Base-by-base conservation (phyloP, 306 rosid species). In the Abrus precatorius region DNA sequence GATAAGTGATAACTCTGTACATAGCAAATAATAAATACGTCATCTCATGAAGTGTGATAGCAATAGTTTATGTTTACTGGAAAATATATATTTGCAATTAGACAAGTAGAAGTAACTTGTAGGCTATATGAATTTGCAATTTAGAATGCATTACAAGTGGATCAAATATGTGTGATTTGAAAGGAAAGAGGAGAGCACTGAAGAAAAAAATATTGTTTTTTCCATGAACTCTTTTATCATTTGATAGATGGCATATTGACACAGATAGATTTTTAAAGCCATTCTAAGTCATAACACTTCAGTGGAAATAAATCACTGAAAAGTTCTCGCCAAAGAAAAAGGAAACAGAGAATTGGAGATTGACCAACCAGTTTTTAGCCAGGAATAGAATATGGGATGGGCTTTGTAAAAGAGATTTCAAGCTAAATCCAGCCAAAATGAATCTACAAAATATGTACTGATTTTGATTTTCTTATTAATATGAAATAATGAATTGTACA, bases 31-130 rank as follows among this genome's bases (percentile, higher is more conserved):
- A 44, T 27, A 55, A 67, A 67, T 55, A 3, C 40, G 38, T 44
- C 14, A 61, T 75, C 49, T 80, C n/a, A 32, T 66, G 38, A 66
- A 59, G 28, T 74, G 38, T 43, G 68, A 74, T 36, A 55, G 33
- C 33, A 69, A 33, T 75, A 83, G 69, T 40, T 72, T 82, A 68
- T 69, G 68, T 38, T 33, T 64, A 59, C 56, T 78, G 34, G 82
- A 81, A 68, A 41, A 38, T 63, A 52, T 84, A 32, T 49, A 9
- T 74, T 72, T 29, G 66, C 71, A 73, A 13, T 74, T 56, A 50
- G 72, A 55, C 28, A 68, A 60, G 34, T 28, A 72, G 27, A 66
- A 74, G 52, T 74, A 63, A 62, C 47, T 64, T 36, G 43, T 60
- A 69, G 55, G 70, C 53, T 67, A 34, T 70, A 55, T 57, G 40